phyloP scores from a whole-genome alignment of 805 yeast species.

The Nakazawaea ernobii region DNA sequence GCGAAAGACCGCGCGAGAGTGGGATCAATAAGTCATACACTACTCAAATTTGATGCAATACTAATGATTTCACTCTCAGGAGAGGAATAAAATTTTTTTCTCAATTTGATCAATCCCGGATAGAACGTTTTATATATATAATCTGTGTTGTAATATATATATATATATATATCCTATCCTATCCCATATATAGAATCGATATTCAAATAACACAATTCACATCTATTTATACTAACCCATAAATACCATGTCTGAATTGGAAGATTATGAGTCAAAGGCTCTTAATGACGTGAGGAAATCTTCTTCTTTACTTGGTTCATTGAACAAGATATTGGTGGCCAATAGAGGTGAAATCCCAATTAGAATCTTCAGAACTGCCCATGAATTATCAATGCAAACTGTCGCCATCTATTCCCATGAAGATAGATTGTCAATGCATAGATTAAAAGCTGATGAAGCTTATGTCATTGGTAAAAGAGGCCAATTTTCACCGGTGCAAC shows the following conservation, averaged over 20 bases:
- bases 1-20: too few species aligned
- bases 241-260: slow-evolving; percentile 6
- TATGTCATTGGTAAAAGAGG: slow-evolving; percentile 88
- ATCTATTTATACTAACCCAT: neutral
- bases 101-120: too few species aligned
- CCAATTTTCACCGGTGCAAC: slow-evolving; percentile 91
- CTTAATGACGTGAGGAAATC: slow-evolving; percentile 30
- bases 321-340: slow-evolving; percentile 68
- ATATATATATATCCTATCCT: too few species aligned
- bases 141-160: too few species aligned
- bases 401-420: slow-evolving; percentile 97
- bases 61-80: too few species aligned
- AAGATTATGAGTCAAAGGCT: slow-evolving; percentile 8
- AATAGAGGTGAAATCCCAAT: slow-evolving; percentile 84
- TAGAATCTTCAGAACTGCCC: slow-evolving; percentile 93
- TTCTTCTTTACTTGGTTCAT: slow-evolving; percentile 42
- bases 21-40: too few species aligned
- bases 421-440: slow-evolving; percentile 90
- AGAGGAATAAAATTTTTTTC: too few species aligned
- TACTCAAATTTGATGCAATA: too few species aligned
- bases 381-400: slow-evolving; percentile 93
- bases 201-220: neutral
- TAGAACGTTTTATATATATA: too few species aligned
- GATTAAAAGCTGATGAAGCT: slow-evolving; percentile 91
- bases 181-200: too few species aligned